Conservation (phyloP, 441 rosid species). For the Gossypium aridum region DNA sequence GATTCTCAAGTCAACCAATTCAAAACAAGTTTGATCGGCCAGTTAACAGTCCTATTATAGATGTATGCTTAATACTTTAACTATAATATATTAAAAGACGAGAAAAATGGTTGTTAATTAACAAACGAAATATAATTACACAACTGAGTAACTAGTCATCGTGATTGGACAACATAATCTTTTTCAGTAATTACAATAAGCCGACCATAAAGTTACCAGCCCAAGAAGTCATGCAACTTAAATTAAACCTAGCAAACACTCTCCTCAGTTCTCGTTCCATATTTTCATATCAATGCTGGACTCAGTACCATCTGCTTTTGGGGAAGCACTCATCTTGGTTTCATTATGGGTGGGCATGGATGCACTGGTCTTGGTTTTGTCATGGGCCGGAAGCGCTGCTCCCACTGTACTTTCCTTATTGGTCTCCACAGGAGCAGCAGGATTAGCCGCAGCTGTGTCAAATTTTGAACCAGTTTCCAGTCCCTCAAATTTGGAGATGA, state of each 20-base stretch:
- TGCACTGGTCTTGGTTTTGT: slow-evolving; percentile 14
- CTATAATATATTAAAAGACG: background rate
- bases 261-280: slow-evolving; percentile 1
- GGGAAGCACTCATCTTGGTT: slow-evolving; percentile 11
- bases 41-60: background rate
- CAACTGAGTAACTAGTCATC: background rate
- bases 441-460: background rate
- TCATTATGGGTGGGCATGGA: slow-evolving; percentile 4
- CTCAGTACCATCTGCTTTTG: slow-evolving; percentile 9
- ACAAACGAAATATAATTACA: background rate
- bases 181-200: slow-evolving; percentile 5
- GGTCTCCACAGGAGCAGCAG: slow-evolving; percentile 3
- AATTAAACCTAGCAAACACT: background rate
- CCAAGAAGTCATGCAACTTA: background rate
- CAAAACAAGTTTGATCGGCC: too few species aligned
- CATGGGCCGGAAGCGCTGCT: background rate
- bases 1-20: too few species aligned
- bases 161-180: background rate
- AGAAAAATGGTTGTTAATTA: background rate
- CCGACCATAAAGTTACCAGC: background rate
- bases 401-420: slow-evolving; percentile 3
- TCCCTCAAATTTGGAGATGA: slow-evolving; percentile 38
- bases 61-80: too few species aligned
- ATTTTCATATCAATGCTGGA: slow-evolving; percentile 8
- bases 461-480: slow-evolving; percentile 31